Conservation (phyloP, 306 rosid genomes). For the Adenanthera pavonina region DNA sequence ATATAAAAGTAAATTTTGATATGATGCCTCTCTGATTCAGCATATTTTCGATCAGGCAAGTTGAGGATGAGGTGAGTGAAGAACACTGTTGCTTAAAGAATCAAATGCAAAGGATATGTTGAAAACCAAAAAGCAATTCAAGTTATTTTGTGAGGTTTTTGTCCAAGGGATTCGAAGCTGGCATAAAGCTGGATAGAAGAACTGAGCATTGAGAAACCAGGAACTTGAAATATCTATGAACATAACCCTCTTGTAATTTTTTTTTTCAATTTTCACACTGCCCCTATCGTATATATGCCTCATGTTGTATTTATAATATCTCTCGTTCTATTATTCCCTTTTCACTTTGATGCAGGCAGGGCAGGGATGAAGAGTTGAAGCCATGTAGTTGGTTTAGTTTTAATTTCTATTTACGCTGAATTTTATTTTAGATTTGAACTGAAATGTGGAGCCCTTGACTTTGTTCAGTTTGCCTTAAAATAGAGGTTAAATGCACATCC, state of each 20-base stretch:
- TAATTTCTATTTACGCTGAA: not conserved
- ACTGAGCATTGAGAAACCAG: conserved; percentile 10
- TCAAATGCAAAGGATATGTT: conserved; percentile 48
- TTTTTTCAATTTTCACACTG: not conserved
- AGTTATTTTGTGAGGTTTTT: conserved; percentile 36
- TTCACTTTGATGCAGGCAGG: conserved; percentile 23
- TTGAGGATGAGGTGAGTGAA: conserved; percentile 42
- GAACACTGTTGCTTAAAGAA: conserved; percentile 41
- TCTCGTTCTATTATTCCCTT: not conserved
- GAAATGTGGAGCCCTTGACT: too few relatives aligned
- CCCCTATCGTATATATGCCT: conserved; percentile 5
- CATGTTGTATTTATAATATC: conserved; percentile 5
- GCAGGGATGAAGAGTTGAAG: conserved; percentile 7
- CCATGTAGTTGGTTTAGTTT: conserved; percentile 2
- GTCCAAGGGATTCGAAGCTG: conserved; percentile 12
- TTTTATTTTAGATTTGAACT: not conserved
- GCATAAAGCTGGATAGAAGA: conserved; percentile 14
- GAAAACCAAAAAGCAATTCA: conserved; percentile 28
- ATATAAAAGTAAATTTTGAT: conserved; percentile 60
- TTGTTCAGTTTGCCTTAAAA: conserved; percentile 13
- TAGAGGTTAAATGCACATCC: not conserved
- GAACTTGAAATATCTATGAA: conserved; percentile 31
- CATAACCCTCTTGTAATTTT: conserved; percentile 21
- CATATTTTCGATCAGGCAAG: conserved; percentile 40
- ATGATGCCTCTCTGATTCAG: conserved; percentile 52